These are phyloP conservation scores for Exsudoporus frostii DNA, from an alignment of 768 basidiomycete species.

Conservation along the genomic window DNA sequence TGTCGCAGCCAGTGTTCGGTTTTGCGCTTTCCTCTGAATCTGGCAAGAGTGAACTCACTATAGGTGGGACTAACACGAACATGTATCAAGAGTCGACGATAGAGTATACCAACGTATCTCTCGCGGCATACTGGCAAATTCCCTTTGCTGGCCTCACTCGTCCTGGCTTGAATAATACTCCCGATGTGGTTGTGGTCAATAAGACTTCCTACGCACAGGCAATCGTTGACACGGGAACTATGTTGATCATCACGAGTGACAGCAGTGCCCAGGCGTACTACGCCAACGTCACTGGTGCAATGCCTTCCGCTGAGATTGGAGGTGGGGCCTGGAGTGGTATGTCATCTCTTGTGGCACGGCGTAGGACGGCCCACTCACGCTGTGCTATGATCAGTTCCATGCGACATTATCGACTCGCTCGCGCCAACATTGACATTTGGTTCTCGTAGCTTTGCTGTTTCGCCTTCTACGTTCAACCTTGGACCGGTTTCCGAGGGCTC, in stretches of 20 bases:
- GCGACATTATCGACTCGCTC: constrained; percentile 24
- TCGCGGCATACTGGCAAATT: constrained; percentile 38
- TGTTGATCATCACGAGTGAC: constrained; percentile 27
- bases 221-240: constrained; percentile 36
- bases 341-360: neutral
- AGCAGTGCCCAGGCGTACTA: constrained; percentile 28
- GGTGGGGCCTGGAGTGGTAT: constrained; percentile 36
- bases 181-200: constrained; percentile 26
- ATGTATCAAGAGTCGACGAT: constrained; percentile 44
- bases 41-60: constrained; percentile 47
- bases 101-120: constrained; percentile 35
- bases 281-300: constrained; percentile 29
- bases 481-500: constrained; percentile 34
- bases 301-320: constrained; percentile 23
- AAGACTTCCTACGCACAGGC: constrained; percentile 22
- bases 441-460: constrained; percentile 36
- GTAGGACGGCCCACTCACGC: neutral
- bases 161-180: constrained; percentile 16
- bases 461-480: constrained; percentile 40
- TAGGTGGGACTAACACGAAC: constrained; percentile 50
- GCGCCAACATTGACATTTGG: constrained; percentile 38
- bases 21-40: constrained; percentile 43
- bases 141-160: constrained; percentile 28
- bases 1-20: constrained; percentile 40
- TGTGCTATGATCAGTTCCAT: constrained; percentile 28